Conservation (phyloP, 495 filamentous ascomycete species). For the Symbiotaphrina buchneri region DNA sequence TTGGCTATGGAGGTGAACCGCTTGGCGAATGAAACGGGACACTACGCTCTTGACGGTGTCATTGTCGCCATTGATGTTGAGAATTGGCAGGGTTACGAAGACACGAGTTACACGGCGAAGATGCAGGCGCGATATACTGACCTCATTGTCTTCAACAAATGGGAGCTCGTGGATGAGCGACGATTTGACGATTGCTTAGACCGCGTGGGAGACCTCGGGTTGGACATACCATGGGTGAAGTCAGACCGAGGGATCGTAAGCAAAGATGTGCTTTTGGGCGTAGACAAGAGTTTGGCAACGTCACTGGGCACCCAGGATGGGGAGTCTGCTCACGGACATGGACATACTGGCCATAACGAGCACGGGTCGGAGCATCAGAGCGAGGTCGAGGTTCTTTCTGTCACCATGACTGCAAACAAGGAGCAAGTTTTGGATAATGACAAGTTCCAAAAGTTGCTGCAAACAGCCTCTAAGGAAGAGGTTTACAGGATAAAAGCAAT, state of each 20-base stretch:
- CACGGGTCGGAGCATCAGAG: conserved; percentile 38
- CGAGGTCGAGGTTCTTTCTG: conserved; percentile 77
- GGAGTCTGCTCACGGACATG: conserved; percentile 1
- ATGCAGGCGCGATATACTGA: conserved; percentile 81
- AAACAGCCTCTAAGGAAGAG: conserved; percentile 61
- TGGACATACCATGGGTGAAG: conserved; percentile 62
- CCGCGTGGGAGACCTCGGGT: conserved; percentile 63
- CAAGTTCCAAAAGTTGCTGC: conserved; percentile 43
- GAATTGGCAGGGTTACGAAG: conserved; percentile 91
- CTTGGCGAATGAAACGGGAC: conserved; percentile 35
- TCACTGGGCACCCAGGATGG: conserved; percentile 19
- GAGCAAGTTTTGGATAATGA: conserved; percentile 25
- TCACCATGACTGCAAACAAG: conserved; percentile 24
- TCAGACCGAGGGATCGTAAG: conserved; percentile 53
- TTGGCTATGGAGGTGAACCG: conserved; percentile 87
- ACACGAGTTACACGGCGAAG: conserved; percentile 72
- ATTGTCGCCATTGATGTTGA: conserved; percentile 87
- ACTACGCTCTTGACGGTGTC: conserved; percentile 70
- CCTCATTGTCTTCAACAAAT: conserved; percentile 87
- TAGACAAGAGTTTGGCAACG: conserved; percentile 59
- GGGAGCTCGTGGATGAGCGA: conserved; percentile 52
- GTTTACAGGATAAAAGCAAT: conserved; percentile 91
- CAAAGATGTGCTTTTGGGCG: conserved; percentile 57
- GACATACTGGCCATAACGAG: conserved; percentile 9
- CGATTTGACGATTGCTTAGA: conserved; percentile 66